Evolutionary conservation across 1,284 basidiomycete species (phyloP), one percentile per base, ranked within the genome.

Genomic region (Boletus sp.): DNA sequence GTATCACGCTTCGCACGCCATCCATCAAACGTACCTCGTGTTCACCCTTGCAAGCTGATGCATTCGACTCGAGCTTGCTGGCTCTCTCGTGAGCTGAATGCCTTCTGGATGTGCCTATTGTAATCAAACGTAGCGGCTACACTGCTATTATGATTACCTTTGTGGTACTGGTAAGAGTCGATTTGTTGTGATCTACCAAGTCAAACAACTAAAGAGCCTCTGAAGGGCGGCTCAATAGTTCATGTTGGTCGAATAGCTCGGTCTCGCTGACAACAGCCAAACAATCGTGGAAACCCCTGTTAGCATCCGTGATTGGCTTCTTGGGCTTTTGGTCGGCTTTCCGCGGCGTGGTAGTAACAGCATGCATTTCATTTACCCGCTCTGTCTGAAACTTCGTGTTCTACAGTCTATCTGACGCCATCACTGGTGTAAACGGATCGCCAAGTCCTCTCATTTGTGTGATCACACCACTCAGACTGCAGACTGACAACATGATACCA

Each of bases 1-100:
- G 38, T 59, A 65, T 55, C 61, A 62, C 60, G 31, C 47, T 55
- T 62, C 17, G 54, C 51, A 60, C 31, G 52, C 55, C 52, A 53
- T 58, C 30, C 23, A 56, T 53, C 30, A 60, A 55, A 49, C 49
- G 40, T 53, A 52, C 66, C 71, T 72, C 72, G 66, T 72, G 72
- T 67, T 53, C 55, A 56, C 31, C 40, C 27, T 46, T 40, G 40
- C 49, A 58, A 55, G 28, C 44, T 50, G 53, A n/a, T 31, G 33
- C 44, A 27, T 38, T 56, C 38, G 31, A 55, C 61, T 64, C 38
- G 47, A 56, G 52, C 40, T 40, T 56, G 43, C 33, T 37, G 43
- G 43, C 55, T 61, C 56, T 69, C 54, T 58, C 40, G 30, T 63
- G 56, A 55, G 35, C 27, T 50, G 56, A 48, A 33, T 53, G 53